Conservation (phyloP, 2,329 filamentous ascomycete species). For the Immersiporthe knoxdaviesiana region DNA sequence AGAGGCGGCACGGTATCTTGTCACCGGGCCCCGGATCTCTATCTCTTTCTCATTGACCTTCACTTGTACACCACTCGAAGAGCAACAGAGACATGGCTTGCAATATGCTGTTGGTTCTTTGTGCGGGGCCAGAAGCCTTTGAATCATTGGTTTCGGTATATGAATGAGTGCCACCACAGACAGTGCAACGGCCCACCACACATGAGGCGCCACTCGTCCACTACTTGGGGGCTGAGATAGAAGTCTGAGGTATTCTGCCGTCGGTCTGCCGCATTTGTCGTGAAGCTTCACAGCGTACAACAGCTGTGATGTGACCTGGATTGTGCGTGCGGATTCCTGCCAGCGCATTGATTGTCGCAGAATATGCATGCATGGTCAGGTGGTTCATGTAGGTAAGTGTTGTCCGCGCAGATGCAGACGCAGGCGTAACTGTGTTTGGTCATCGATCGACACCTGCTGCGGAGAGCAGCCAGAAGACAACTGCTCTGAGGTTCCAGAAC, state of each 20-base stretch:
- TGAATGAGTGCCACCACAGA: background rate
- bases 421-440: background rate
- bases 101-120: background rate
- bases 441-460: background rate
- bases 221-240: background rate
- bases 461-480: too few species aligned
- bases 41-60: background rate
- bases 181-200: background rate
- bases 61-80: background rate
- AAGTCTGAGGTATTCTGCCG: background rate
- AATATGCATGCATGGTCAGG: slow-evolving; percentile 1
- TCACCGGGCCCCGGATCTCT: background rate
- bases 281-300: background rate
- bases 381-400: background rate
- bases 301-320: too few species aligned
- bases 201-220: background rate
- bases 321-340: background rate
- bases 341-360: background rate
- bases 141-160: background rate
- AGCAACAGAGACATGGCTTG: background rate
- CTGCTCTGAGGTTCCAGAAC: background rate
- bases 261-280: background rate
- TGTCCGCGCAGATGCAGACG: background rate
- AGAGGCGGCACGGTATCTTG: background rate
- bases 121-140: background rate